Conservation (phyloP, 495 filamentous ascomycete genomes). For the Aspergillus mulundensis region DNA sequence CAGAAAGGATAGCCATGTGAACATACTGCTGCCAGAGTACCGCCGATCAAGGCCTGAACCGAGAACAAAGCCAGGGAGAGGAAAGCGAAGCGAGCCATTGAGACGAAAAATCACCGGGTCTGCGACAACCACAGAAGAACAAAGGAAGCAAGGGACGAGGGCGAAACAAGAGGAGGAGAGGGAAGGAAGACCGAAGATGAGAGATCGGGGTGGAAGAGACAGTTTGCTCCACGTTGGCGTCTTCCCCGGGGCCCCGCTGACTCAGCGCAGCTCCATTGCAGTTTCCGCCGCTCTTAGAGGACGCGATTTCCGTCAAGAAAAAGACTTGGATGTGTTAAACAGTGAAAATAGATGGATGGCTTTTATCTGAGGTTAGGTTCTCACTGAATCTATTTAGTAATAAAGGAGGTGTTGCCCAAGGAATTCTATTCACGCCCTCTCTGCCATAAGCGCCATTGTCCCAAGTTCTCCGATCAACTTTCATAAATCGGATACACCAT, state of each 20-base stretch:
- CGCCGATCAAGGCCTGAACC: constrained; percentile 61
- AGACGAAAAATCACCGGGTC: constrained; percentile 23
- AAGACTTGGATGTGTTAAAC: background rate
- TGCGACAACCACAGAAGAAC: constrained; percentile 16
- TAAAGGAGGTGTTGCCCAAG: background rate
- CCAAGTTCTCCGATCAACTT: background rate
- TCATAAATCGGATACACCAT: constrained; percentile 1
- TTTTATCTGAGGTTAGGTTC: too few species aligned
- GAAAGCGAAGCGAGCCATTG: constrained; percentile 71
- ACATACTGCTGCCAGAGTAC: constrained; percentile 60
- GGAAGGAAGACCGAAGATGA: constrained; percentile 9
- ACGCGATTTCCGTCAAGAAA: background rate
- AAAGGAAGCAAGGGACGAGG: constrained; percentile 6
- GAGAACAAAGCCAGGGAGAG: constrained; percentile 67
- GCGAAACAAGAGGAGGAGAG: constrained; percentile 4
- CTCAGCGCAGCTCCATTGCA: constrained; percentile 10
- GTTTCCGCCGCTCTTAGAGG: background rate
- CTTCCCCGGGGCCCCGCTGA: constrained; percentile 15
- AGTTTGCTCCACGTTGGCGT: constrained; percentile 26
- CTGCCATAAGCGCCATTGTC: constrained; percentile 9
- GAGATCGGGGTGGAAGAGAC: background rate
- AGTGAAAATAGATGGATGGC: background rate
- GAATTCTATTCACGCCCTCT: background rate
- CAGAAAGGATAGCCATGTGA: constrained; percentile 11
- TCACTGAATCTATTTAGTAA: background rate